Conservation (phyloP, 306 rosid species). For the Cajanus cajan region DNA sequence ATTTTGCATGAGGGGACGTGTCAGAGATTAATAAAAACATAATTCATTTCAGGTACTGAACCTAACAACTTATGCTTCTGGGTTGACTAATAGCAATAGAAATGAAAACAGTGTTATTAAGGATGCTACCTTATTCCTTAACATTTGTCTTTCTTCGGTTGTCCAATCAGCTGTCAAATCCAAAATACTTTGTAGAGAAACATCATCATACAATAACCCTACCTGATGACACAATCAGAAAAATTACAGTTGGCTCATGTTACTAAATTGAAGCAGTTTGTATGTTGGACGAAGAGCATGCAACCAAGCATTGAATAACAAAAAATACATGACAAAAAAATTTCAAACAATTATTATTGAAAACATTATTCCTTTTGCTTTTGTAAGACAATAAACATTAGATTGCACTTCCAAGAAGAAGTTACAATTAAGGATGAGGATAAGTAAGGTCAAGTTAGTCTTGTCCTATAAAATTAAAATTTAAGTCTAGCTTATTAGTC, state of each 20-base stretch:
- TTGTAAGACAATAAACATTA: neutral
- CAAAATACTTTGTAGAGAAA: slow-evolving; percentile 70
- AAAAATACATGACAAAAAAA: neutral
- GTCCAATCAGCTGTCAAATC: slow-evolving; percentile 96
- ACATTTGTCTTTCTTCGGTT: slow-evolving; percentile 78
- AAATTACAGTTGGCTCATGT: slow-evolving; percentile 30
- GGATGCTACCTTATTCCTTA: slow-evolving; percentile 79
- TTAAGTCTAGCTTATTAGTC: too few species aligned
- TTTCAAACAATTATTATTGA: slow-evolving; percentile 5
- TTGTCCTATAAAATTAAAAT: too few species aligned
- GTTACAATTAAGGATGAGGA: too few species aligned
- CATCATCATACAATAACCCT: slow-evolving; percentile 83
- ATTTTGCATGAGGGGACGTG: neutral
- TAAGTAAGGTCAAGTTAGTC: too few species aligned
- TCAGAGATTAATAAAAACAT: neutral
- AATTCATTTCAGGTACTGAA: neutral
- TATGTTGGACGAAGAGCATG: slow-evolving; percentile 6
- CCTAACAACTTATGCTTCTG: neutral
- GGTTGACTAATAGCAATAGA: slow-evolving; percentile 3
- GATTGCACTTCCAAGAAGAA: neutral
- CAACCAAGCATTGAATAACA: neutral
- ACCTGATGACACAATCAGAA: slow-evolving; percentile 71
- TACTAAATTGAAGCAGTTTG: slow-evolving; percentile 17
- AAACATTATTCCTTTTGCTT: neutral
- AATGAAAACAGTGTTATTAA: slow-evolving; percentile 22